phyloP scores from a whole-genome alignment of 495 filamentous ascomycete genomes.

The Xylaria grammica region DNA sequence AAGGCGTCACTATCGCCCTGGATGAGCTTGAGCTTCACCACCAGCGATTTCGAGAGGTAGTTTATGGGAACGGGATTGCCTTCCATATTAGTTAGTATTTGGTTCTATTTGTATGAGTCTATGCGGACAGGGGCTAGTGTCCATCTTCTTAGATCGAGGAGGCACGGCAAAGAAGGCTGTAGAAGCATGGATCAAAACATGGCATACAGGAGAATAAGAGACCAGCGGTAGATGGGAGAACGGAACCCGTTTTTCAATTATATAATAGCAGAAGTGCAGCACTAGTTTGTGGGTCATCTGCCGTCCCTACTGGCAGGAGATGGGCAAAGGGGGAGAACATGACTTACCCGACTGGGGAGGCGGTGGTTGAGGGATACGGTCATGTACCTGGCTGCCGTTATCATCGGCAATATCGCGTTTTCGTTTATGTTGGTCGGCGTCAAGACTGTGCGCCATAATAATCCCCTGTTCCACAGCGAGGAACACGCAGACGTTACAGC shows the following conservation, averaged over 20 bases:
- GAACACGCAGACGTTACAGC: constrained; percentile 16
- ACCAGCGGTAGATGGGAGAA: constrained; percentile 21
- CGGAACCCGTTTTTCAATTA: constrained; percentile 3
- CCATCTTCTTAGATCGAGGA: constrained; percentile 7
- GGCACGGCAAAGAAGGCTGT: not conserved
- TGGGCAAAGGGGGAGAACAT: constrained; percentile 16
- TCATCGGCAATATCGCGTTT: constrained; percentile 48
- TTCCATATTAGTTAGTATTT: constrained; percentile 32
- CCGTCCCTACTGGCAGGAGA: constrained; percentile 2
- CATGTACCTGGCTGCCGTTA: constrained; percentile 41
- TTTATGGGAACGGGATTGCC: constrained; percentile 73
- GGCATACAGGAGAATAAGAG: constrained; percentile 21
- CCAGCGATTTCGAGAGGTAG: constrained; percentile 62
- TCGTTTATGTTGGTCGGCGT: constrained; percentile 46
- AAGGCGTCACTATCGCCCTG: constrained; percentile 52
- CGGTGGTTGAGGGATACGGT: constrained; percentile 51
- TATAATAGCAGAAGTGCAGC: constrained; percentile 18
- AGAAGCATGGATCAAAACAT: not conserved
- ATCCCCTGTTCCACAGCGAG: constrained; percentile 28
- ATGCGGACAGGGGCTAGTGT: not conserved
- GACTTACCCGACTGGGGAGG: constrained; percentile 50
- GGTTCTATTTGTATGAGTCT: constrained; percentile 1
- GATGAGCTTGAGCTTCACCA: constrained; percentile 49
- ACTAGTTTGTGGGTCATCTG: constrained; percentile 24
- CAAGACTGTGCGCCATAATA: constrained; percentile 39